These are phyloP conservation scores for Colletotrichum siamense DNA, from an alignment of 2,329 filamentous ascomycete genomes.

Conservation along the genomic window DNA sequence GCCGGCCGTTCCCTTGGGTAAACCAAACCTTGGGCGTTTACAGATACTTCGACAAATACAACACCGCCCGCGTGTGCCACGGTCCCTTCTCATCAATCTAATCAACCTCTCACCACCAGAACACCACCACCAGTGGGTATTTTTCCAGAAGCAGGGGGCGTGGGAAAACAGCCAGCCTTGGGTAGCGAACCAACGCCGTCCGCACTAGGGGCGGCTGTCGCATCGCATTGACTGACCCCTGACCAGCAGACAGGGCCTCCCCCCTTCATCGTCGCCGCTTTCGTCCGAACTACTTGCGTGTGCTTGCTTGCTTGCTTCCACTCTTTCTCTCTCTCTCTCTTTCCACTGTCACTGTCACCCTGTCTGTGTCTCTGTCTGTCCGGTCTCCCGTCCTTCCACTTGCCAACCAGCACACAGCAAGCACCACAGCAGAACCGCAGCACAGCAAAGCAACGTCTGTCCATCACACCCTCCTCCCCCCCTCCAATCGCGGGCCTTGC, in stretches of 20 bases:
- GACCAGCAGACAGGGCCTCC: neutral
- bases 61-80: neutral
- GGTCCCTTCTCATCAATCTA: neutral
- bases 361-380: neutral
- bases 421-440: neutral
- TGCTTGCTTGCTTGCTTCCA: neutral
- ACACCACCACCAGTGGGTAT: slow-evolving; percentile 7
- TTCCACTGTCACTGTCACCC: neutral
- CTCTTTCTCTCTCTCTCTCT: neutral
- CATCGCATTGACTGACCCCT: slow-evolving; percentile 20
- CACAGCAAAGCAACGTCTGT: neutral
- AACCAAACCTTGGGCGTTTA: slow-evolving; percentile 1
- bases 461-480: neutral
- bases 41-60: neutral
- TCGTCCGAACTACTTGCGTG: slow-evolving; percentile 20
- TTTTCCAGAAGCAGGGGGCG: slow-evolving; percentile 4
- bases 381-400: neutral
- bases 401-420: neutral
- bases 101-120: slow-evolving; percentile 19
- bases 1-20: neutral
- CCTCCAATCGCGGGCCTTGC: neutral
- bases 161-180: neutral
- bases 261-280: neutral
- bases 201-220: slow-evolving; percentile 16
- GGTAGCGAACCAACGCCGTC: neutral